phyloP scores from a whole-genome alignment of 2,329 filamentous ascomycete species.

The Stagonosporopsis vannaccii region DNA sequence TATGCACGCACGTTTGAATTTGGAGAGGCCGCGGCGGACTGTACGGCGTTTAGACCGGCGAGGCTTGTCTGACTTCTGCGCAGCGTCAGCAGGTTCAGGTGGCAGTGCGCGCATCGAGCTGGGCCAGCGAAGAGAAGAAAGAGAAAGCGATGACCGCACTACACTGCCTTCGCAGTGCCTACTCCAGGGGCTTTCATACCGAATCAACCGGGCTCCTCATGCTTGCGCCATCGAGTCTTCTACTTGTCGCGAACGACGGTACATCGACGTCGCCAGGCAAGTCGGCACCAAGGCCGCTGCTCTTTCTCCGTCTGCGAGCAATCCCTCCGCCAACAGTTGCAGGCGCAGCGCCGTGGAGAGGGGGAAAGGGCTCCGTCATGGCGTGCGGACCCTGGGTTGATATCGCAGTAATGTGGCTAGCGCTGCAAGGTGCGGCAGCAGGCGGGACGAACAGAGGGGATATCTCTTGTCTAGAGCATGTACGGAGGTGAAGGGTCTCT shows the following conservation, averaged over 20 bases:
- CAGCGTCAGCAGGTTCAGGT: conserved; percentile 9
- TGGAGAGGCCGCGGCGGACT: conserved; percentile 53
- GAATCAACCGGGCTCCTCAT: conserved; percentile 18
- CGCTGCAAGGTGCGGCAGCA: not conserved
- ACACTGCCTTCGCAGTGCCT: not conserved
- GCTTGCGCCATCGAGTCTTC: conserved; percentile 12
- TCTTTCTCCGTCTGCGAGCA: conserved; percentile 50
- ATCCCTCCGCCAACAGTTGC: conserved; percentile 24
- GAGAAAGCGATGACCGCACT: not conserved
- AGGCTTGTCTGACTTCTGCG: conserved; percentile 33
- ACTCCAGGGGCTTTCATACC: conserved; percentile 21
- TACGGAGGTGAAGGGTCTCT: not conserved
- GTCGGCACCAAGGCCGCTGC: conserved; percentile 59
- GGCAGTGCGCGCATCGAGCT: too few relatives aligned
- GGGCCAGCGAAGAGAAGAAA: too few relatives aligned
- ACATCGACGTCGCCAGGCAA: conserved; percentile 61
- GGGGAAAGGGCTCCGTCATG: conserved; percentile 46
- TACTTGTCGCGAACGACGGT: conserved; percentile 58
- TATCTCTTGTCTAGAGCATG: not conserved
- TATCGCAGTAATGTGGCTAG: not conserved
- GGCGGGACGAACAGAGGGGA: not conserved
- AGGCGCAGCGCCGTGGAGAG: conserved; percentile 32
- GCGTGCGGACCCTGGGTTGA: conserved; percentile 7
- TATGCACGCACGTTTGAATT: conserved; percentile 55
- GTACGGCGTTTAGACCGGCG: conserved; percentile 57